These are phyloP conservation scores for Aphanoascus verrucosus DNA, from an alignment of 2,329 filamentous ascomycete genomes.

Conservation along the genomic window DNA sequence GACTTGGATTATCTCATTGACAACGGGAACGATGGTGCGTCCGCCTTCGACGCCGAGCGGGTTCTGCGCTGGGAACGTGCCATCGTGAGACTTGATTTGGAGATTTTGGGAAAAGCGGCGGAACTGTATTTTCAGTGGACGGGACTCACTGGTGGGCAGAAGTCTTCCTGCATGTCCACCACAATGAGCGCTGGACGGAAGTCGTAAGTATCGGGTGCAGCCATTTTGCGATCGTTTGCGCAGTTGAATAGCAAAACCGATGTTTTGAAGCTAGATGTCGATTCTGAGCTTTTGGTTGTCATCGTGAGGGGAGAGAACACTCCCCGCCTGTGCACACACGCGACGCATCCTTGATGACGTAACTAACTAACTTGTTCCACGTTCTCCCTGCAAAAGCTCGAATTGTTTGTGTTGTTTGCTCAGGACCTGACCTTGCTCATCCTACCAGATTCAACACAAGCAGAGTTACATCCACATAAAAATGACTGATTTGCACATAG, in stretches of 20 bases:
- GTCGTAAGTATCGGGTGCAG: constrained; percentile 1
- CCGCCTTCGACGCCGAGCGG: constrained; percentile 70
- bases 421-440: neutral
- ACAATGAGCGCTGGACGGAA: constrained; percentile 55
- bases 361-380: too few species aligned
- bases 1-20: constrained; percentile 64
- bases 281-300: neutral
- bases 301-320: neutral
- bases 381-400: too few species aligned
- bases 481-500: too few species aligned
- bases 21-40: constrained; percentile 54
- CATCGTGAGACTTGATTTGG: neutral
- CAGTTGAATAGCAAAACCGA: neutral
- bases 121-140: neutral
- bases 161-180: constrained; percentile 89
- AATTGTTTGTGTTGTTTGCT: constrained; percentile 1
- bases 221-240: neutral
- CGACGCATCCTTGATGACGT: neutral
- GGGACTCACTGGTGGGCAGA: constrained; percentile 68
- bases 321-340: neutral
- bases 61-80: constrained; percentile 41
- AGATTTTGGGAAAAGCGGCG: too few species aligned
- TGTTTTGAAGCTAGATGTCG: neutral
- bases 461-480: too few species aligned
- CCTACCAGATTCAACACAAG: too few species aligned